Evolutionary conservation across 2,329 filamentous ascomycete species (phyloP).

Genomic region (Fusarium sp.): DNA sequence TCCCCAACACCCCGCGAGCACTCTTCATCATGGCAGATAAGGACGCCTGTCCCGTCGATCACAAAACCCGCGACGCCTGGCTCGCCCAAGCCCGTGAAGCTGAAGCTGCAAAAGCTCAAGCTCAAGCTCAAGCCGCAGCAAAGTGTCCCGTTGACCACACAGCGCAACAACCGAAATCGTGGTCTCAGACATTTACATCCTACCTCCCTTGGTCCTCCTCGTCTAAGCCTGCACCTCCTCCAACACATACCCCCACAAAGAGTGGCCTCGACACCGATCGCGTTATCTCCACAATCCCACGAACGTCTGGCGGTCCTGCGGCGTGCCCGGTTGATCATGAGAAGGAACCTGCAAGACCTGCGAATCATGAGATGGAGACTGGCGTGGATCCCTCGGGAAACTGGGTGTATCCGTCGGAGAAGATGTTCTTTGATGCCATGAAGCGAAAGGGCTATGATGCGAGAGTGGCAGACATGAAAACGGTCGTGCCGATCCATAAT

Average conservation of each 20-base stretch:
- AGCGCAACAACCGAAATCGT: constrained; percentile 54
- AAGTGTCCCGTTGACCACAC: constrained; percentile 55
- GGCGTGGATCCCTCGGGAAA: constrained; percentile 82
- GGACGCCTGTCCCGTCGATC: constrained; percentile 85
- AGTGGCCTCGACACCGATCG: constrained; percentile 73
- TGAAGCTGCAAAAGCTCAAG: constrained; percentile 54
- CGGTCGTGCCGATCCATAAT: constrained; percentile 97
- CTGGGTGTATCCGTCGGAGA: constrained; percentile 97
- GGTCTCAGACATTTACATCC: constrained; percentile 59
- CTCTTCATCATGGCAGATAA: constrained; percentile 48
- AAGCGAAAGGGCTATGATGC: constrained; percentile 87
- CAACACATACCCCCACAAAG: constrained; percentile 18
- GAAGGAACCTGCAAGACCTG: constrained; percentile 52
- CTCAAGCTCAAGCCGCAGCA: constrained; percentile 40
- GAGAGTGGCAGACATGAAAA: constrained; percentile 81
- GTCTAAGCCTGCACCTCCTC: constrained; percentile 36
- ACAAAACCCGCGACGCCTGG: constrained; percentile 90
- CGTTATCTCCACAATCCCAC: constrained; percentile 84
- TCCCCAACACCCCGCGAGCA: neutral
- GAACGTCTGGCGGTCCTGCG: constrained; percentile 60
- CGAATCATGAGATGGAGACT: constrained; percentile 84
- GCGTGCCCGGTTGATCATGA: constrained; percentile 58
- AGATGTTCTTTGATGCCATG: constrained; percentile 98
- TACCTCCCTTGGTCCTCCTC: constrained; percentile 59
- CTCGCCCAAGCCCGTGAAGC: constrained; percentile 75